Evolutionary conservation across 352 stramenopile genomes (phyloP).

Genomic region (Phytophthora ohioensis): DNA sequence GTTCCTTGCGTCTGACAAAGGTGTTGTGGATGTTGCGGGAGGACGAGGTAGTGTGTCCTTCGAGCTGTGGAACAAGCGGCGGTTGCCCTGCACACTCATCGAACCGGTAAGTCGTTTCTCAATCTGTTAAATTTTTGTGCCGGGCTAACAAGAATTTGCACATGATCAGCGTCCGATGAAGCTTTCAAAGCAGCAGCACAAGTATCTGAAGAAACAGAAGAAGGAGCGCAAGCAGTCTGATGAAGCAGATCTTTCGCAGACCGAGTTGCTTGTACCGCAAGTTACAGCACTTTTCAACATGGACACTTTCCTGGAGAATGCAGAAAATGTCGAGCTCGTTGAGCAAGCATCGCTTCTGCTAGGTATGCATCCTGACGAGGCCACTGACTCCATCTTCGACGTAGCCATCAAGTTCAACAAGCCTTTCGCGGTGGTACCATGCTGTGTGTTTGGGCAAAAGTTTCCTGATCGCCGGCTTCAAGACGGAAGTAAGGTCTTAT

Average conservation of each 20-base stretch:
- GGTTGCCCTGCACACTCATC: constrained; percentile 74
- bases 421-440: constrained; percentile 96
- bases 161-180: constrained; percentile 69
- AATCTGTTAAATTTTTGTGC: neutral
- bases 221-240: constrained; percentile 37
- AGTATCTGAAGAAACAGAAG: constrained; percentile 73
- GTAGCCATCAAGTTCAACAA: constrained; percentile 90
- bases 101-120: constrained; percentile 68
- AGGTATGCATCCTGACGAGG: constrained; percentile 96
- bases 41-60: constrained; percentile 85
- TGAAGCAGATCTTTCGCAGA: constrained; percentile 13
- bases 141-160: constrained; percentile 21
- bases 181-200: constrained; percentile 74
- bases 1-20: constrained; percentile 55
- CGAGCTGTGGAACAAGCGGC: constrained; percentile 86
- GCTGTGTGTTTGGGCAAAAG: constrained; percentile 94
- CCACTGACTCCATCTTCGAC: constrained; percentile 96
- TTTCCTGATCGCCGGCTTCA: constrained; percentile 81
- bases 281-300: constrained; percentile 72
- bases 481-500: constrained; percentile 66
- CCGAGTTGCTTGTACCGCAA: constrained; percentile 65
- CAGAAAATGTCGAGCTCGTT: constrained; percentile 63
- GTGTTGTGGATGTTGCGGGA: constrained; percentile 86
- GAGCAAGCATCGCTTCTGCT: constrained; percentile 84
- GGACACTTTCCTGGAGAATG: constrained; percentile 61